phyloP scores from a whole-genome alignment of 768 basidiomycete species.

The Hortiboletus flavorubellus region DNA sequence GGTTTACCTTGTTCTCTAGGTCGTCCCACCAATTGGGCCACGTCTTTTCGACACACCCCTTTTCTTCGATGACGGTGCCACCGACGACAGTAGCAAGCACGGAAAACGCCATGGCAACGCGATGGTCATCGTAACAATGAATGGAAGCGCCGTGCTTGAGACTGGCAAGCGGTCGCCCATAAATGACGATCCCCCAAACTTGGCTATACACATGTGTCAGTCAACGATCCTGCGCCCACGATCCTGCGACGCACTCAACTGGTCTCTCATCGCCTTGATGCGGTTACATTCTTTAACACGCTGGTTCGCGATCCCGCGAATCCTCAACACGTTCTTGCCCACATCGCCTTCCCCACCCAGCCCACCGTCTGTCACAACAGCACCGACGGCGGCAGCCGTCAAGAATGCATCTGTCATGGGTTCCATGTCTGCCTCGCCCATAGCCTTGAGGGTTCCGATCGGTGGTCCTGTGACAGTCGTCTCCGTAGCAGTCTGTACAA shows the following conservation, averaged over 20 bases:
- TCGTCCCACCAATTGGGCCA: slow-evolving; percentile 99
- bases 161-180: slow-evolving; percentile 64
- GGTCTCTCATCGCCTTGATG: slow-evolving; percentile 94
- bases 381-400: slow-evolving; percentile 90
- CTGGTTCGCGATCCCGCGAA: slow-evolving; percentile 95
- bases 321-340: slow-evolving; percentile 58
- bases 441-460: slow-evolving; percentile 68
- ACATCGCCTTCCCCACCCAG: slow-evolving; percentile 30
- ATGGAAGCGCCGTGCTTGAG: slow-evolving; percentile 72
- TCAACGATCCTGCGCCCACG: no score
- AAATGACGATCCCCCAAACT: slow-evolving; percentile 91
- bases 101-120: slow-evolving; percentile 98
- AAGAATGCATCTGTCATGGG: slow-evolving; percentile 99
- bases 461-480: slow-evolving; percentile 93
- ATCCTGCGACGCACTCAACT: slow-evolving; percentile 63
- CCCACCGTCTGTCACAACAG: slow-evolving; percentile 67
- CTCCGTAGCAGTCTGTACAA: slow-evolving; percentile 81
- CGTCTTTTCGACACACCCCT: slow-evolving; percentile 97
- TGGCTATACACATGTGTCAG: slow-evolving; percentile 48
- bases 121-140: slow-evolving; percentile 97
- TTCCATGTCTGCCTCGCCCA: slow-evolving; percentile 86
- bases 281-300: slow-evolving; percentile 98
- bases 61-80: slow-evolving; percentile 87
- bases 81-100: slow-evolving; percentile 74
- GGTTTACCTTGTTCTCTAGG: slow-evolving; percentile 81